Evolutionary conservation across 352 stramenopile genomes (phyloP), one percentile per base, ranked within the genome.

Genomic region (Saprolegnia diclina): DNA sequence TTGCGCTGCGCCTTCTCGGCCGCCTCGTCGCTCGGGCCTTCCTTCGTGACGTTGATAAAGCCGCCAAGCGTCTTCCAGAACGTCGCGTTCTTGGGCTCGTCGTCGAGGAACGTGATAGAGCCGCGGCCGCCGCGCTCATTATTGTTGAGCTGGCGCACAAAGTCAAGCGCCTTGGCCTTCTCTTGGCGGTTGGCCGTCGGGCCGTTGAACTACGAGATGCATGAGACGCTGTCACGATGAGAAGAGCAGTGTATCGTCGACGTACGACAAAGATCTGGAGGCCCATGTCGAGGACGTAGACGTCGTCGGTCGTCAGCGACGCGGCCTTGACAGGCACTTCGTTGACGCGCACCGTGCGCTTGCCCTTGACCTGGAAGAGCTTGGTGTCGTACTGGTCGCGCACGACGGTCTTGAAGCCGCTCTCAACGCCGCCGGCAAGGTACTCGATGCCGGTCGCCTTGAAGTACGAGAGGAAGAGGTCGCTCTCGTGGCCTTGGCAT

Each of bases 391-490:
- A 97, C 45, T 87, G 78, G 56, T 96, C 88, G 38, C 82, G 81
- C 56, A 96, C 91, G n/a, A 98, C 91, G 37, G 88, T 74, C 38
- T 89, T 87, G 76, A 99, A 99, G 18, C 96, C 96, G 64, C 85
- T 97, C 32, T 87, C 91, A 18, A 98, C 78, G 57, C 96, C 96
- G 54, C 96, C 96, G 24, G 89, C 76, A 16, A 98, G 79, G 73
- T 98, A 98, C 61, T 92, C 79, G 24, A 99, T 72, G 0, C 84
- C 85, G 3, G 75, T 83, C 56, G 89, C 76, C 72, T 97, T 97
- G 81, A 99, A 99, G 77, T 95, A 97, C 26, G 83, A 90, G 57
- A 97, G 69, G 79, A 99, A 99, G 21, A 93, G 74, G n/a, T 87
- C 74, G 80, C 82, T 91, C 71, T 92, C 85, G 67, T 88, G 65